Evolutionary conservation across 352 stramenopile genomes (phyloP), one percentile per base, ranked within the genome.

Genomic region (Thalassiosira delicatula): DNA sequence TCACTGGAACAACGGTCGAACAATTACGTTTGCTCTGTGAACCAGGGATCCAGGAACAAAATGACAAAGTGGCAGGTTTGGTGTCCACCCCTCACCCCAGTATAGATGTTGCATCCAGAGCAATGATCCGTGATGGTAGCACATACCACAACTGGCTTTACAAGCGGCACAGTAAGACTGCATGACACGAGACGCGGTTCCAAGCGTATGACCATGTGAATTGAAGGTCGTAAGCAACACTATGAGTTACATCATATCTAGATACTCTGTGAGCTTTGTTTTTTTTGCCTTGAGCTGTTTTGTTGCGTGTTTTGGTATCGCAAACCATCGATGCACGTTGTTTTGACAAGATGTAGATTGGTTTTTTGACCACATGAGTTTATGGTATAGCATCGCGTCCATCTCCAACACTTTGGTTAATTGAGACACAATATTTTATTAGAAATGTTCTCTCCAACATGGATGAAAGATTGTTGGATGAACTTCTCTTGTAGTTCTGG

Each of bases 31-130:
- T n/a, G n/a, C n/a, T n/a, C n/a, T n/a, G n/a, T n/a, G n/a, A n/a
- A n/a, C n/a, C n/a, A n/a, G n/a, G n/a, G n/a, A n/a, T n/a, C n/a
- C n/a, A n/a, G n/a, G n/a, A n/a, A n/a, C n/a, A n/a, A n/a, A n/a
- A n/a, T n/a, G n/a, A n/a, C n/a, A n/a, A n/a, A n/a, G n/a, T n/a
- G n/a, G n/a, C n/a, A n/a, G n/a, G n/a, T n/a, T n/a, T n/a, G n/a
- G n/a, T n/a, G n/a, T n/a, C n/a, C n/a, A n/a, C n/a, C n/a, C n/a
- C n/a, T n/a, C n/a, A n/a, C n/a, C n/a, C n/a, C n/a, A n/a, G n/a
- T n/a, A n/a, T n/a, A 78, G 46, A n/a, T 71, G 63, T 23, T 82
- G 74, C 74, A 82, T 82, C 63, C 51, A 83, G 5, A 60, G 32
- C 30, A 72, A 11, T 12, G 23, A 40, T 25, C 65, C 56, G 4